Percentiles rank a stretch among this genome's conserved stretches.
These are phyloP conservation scores for Mortierella sp. DNA, from an alignment of 371 early-diverging fungal species.

Conservation along the genomic window DNA sequence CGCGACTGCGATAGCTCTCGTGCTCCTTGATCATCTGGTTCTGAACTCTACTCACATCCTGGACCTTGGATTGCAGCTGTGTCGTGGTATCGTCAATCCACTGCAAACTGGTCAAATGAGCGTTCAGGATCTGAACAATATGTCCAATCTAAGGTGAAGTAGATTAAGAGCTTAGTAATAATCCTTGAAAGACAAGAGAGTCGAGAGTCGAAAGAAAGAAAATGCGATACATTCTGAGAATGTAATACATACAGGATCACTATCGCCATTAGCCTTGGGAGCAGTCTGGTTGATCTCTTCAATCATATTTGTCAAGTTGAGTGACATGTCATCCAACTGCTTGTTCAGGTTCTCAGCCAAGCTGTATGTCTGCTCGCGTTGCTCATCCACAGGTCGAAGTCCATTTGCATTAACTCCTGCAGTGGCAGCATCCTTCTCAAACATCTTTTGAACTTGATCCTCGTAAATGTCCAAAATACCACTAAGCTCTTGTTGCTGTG, in stretches of 20 bases:
- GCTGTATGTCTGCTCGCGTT: constrained; percentile 88
- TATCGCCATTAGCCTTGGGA: constrained; percentile 60
- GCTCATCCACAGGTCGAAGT: constrained; percentile 81
- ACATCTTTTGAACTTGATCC: constrained; percentile 70
- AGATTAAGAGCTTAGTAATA: background rate
- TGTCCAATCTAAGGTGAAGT: constrained; percentile 67
- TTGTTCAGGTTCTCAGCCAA: constrained; percentile 86
- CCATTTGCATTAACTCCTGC: constrained; percentile 63
- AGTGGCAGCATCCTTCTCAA: constrained; percentile 57
- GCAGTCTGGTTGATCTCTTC: constrained; percentile 83
- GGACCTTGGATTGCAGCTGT: constrained; percentile 63
- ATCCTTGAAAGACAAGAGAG: background rate
- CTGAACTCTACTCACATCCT: constrained; percentile 64
- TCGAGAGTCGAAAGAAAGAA: constrained; percentile 18
- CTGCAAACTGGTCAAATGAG: constrained; percentile 89
- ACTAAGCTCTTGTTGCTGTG: constrained; percentile 87
- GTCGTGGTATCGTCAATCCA: constrained; percentile 83
- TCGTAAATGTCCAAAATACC: constrained; percentile 86
- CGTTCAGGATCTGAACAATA: constrained; percentile 90
- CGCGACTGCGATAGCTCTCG: constrained; percentile 51
- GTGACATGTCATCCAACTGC: constrained; percentile 89
- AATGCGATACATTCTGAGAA: too few relatives aligned
- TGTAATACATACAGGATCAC: constrained; percentile 58
- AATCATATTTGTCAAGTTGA: constrained; percentile 83
- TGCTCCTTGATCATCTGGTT: constrained; percentile 61